phyloP scores from a whole-genome alignment of 2,329 filamentous ascomycete species.

The Xylariaceae sp. region DNA sequence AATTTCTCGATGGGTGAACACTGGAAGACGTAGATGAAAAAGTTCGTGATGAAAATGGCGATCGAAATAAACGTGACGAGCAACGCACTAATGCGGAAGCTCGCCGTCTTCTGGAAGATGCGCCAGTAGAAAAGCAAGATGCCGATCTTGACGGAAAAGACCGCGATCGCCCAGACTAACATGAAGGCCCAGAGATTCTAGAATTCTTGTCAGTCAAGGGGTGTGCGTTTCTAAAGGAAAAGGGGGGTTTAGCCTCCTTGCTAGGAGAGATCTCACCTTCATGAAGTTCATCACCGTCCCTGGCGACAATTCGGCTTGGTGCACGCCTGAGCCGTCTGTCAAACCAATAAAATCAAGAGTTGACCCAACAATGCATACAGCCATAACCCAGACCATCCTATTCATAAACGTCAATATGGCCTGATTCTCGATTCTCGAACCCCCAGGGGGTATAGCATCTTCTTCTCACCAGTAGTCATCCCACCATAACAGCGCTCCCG shows the following conservation, averaged over 20 bases:
- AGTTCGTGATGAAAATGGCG: conserved; percentile 25
- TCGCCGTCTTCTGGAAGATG: conserved; percentile 22
- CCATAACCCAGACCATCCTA: conserved; percentile 29
- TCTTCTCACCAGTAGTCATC: conserved; percentile 26
- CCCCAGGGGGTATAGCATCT: background rate
- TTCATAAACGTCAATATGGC: conserved; percentile 4
- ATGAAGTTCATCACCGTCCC: conserved; percentile 21
- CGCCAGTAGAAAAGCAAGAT: conserved; percentile 32
- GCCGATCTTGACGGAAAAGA: conserved; percentile 30
- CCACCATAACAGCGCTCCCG: conserved; percentile 28
- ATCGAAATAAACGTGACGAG: conserved; percentile 22
- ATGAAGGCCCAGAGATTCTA: conserved; percentile 25
- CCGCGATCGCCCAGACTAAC: conserved; percentile 27
- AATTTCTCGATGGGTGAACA: conserved; percentile 25
- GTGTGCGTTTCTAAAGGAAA: background rate
- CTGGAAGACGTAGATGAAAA: conserved; percentile 26
- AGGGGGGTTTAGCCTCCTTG: too few species aligned
- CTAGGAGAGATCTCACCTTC: conserved; percentile 15
- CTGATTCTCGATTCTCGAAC: background rate
- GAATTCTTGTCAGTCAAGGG: background rate
- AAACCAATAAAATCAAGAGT: conserved; percentile 25
- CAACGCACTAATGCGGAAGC: conserved; percentile 25
- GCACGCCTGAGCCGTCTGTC: conserved; percentile 24
- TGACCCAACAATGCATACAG: conserved; percentile 24
- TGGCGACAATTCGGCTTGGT: conserved; percentile 22